Evolutionary conservation across 1,284 basidiomycete species (phyloP), one percentile per base, ranked within the genome.

Genomic region (Apiotrichum gracile): DNA sequence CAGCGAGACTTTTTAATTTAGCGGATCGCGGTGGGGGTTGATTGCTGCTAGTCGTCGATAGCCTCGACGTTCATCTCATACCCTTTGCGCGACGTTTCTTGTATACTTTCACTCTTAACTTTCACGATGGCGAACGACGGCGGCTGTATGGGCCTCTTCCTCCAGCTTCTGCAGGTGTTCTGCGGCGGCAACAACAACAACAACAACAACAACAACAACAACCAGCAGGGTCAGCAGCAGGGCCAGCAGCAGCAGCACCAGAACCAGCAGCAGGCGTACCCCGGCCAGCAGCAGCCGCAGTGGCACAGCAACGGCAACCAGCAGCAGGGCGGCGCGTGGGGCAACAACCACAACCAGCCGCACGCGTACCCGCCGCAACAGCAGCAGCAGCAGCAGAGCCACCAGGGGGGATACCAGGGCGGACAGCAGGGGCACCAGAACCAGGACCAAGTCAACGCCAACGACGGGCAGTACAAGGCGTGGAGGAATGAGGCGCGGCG

Each of bases 401-500:
- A 42, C 22, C 39, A 25, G 22, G 26, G 8, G 25, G 21, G 26
- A 10, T 38, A n/a, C 7, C 6, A 19, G 8, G 14, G 4, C 4
- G 8, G 34, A 35, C 9, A 22, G 25, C 4, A 37, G 34, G n/a
- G 17, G 22, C 6, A 9, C 74, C 66, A 82, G 61, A 86, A 89
- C 67, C 83, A 86, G 61, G 78, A 82, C 47, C 52, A 58, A 52
- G 47, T 65, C 33, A 68, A 70, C 42, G 60, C 61, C 34, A 62
- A 63, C 59, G 82, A 90, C 65, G 78, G 80, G 26, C 77, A 86
- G 60, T 92, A 92, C 66, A 74, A 77, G 49, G 72, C 78, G 21
- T 79, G 92, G 35, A 82, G 91, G 19, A 81, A 83, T 52, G 80
- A 82, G 58, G 91, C 90, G 10, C 84, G 83, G 47, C 79, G 81